phyloP scores from a whole-genome alignment of 2,329 filamentous ascomycete genomes.

The Fusarium papillatum region DNA sequence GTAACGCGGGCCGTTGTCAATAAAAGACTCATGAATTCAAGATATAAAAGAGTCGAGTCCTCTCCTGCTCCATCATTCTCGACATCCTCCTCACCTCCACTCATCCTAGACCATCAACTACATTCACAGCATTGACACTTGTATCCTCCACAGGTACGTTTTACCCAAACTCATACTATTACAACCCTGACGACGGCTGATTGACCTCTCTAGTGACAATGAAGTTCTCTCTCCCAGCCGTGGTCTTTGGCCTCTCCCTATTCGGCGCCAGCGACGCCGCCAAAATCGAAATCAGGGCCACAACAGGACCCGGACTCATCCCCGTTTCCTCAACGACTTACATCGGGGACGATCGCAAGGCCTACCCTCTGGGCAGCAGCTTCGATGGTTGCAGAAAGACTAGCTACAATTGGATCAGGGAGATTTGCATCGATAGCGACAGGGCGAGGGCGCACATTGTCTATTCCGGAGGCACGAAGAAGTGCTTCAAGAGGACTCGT shows the following conservation, averaged over 20 bases:
- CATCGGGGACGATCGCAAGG: neutral
- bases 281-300: neutral
- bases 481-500: neutral
- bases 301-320: neutral
- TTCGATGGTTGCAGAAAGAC: neutral
- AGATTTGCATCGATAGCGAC: neutral
- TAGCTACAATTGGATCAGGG: neutral
- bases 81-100: neutral
- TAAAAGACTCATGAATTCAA: neutral
- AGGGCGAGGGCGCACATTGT: neutral
- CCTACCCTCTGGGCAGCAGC: neutral
- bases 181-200: neutral
- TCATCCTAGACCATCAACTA: neutral
- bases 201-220: neutral
- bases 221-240: neutral
- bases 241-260: neutral
- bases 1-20: neutral
- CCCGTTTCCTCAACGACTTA: neutral
- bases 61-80: neutral
- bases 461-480: neutral
- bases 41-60: neutral
- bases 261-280: neutral
- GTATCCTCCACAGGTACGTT: neutral
- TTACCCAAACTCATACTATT: neutral
- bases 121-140: neutral